Evolutionary conservation across 345 rosid genomes (phyloP).

Genomic region (Moringa oleifera): DNA sequence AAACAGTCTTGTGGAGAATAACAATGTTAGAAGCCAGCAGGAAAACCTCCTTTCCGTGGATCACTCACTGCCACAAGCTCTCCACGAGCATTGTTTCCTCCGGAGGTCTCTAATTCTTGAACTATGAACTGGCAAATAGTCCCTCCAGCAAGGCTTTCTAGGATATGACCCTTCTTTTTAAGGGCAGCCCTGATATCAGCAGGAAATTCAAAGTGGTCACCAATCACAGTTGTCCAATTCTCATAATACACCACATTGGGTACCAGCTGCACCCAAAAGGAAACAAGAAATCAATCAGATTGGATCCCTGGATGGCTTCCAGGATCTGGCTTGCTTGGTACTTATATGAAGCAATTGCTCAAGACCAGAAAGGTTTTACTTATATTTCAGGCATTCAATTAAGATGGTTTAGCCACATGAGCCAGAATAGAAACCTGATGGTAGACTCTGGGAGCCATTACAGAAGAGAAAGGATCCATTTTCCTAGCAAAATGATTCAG

Average conservation of each 20-base stretch:
- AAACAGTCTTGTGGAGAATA: not conserved
- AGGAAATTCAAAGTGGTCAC: constrained; percentile 49
- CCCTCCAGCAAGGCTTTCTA: constrained; percentile 33
- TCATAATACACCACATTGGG: constrained; percentile 43
- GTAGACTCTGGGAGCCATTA: constrained; percentile 55
- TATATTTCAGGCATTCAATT: too few relatives aligned
- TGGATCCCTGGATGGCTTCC: not conserved
- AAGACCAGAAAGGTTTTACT: not conserved
- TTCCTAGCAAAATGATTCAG: constrained; percentile 43
- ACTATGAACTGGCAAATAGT: constrained; percentile 47
- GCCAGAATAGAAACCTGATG: constrained; percentile 38
- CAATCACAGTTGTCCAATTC: constrained; percentile 48
- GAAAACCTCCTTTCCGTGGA: constrained; percentile 66
- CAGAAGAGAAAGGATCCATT: constrained; percentile 56
- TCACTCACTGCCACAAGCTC: constrained; percentile 53
- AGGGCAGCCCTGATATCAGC: constrained; percentile 31
- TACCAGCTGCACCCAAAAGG: constrained; percentile 40
- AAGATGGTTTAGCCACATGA: too few relatives aligned
- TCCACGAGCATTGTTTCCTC: constrained; percentile 10
- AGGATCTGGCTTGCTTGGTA: not conserved
- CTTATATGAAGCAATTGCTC: too few relatives aligned
- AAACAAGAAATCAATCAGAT: not conserved
- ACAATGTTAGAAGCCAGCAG: constrained; percentile 44
- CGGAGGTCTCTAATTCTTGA: constrained; percentile 16
- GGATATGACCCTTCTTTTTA: constrained; percentile 42